Base-by-base conservation (phyloP, 2,329 filamentous ascomycete species). In the Leptodontidium sp. region DNA sequence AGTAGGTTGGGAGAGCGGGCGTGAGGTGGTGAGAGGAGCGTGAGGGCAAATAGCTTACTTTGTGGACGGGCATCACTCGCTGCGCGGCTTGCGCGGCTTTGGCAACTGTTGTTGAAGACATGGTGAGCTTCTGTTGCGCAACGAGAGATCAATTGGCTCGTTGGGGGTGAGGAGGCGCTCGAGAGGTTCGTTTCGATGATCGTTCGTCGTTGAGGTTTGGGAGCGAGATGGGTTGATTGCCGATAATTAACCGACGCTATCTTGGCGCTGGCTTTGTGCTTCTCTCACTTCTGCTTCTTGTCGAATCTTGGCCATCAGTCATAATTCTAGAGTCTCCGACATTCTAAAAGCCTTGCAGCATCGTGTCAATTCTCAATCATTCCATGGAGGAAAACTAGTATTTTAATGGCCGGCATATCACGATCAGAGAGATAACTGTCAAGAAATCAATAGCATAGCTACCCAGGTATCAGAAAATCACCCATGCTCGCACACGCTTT, bases 61-160 rank as follows among this genome's bases (percentile, higher is more conserved):
- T 86, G 75, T 83, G 81, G 74, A 92, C 82, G 76, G 82, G 83
- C 67, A 90, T 80, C 68, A 86, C 83, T 75, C 84, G 83, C 72
- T 84, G 84, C 67, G 82, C 84, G 75, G 84, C 84, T 78, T 88
- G 88, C 66, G 84, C 83, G 77, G 82, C 86, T 82, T 89, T 88
- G 74, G 87, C 86, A 76, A 86, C 87, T 38, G 73, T 71, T 65
- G 75, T 72, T 26, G 77, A 77, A 53, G 78, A 77, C 88, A 90
- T 90, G 24, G 32, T 73, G 69, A 74, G 70, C 59, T 72, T 68
- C 58, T 35, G 43, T 64, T 52, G 52, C 49, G 67, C 70, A 71
- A 65, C 65, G 65, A 71, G 68, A 61, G 68, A 64, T 62, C 69
- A 77, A 77, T 76, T 73, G 71, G 70, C 65, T 72, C 50, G 72